These are phyloP conservation scores for Goffeauzyma gilvescens DNA, from an alignment of 768 basidiomycete species.

Conservation along the genomic window DNA sequence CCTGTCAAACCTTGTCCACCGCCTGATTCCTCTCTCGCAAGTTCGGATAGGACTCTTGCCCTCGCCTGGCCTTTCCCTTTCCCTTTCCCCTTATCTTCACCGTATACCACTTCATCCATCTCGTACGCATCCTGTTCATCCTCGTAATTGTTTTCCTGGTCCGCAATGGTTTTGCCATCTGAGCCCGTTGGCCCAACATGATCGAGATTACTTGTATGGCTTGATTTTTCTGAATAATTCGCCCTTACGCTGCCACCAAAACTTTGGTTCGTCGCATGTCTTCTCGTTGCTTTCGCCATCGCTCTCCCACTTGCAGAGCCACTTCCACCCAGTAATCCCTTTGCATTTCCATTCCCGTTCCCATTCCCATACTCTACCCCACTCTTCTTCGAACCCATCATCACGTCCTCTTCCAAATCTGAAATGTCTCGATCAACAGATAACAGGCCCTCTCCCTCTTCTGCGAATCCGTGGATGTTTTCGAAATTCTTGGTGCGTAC, in stretches of 20 bases:
- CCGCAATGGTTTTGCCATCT: background rate
- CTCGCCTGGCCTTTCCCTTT: background rate
- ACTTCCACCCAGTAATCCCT: no score
- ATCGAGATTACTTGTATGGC: no score
- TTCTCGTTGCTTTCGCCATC: conserved; percentile 7
- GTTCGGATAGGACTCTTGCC: background rate
- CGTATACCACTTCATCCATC: background rate
- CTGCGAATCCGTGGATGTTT: conserved; percentile 20
- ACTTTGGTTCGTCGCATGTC: background rate
- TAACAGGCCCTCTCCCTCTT: conserved; percentile 13
- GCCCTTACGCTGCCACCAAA: no score
- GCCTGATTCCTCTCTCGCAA: background rate
- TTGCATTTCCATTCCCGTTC: conserved; percentile 14
- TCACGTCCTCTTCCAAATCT: background rate
- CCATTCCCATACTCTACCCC: background rate
- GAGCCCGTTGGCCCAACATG: background rate
- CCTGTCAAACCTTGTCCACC: conserved; percentile 5
- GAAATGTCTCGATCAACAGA: background rate
- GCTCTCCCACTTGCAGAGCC: no score
- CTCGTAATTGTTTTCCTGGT: background rate
- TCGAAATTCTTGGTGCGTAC: conserved; percentile 23
- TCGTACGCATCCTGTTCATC: background rate
- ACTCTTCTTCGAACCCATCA: background rate
- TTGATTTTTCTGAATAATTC: no score
- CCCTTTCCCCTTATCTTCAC: background rate